Evolutionary conservation across 192 early-diverging fungal species (phyloP), one percentile per base, ranked within the genome.

Genomic region (Mortierella claussenii): DNA sequence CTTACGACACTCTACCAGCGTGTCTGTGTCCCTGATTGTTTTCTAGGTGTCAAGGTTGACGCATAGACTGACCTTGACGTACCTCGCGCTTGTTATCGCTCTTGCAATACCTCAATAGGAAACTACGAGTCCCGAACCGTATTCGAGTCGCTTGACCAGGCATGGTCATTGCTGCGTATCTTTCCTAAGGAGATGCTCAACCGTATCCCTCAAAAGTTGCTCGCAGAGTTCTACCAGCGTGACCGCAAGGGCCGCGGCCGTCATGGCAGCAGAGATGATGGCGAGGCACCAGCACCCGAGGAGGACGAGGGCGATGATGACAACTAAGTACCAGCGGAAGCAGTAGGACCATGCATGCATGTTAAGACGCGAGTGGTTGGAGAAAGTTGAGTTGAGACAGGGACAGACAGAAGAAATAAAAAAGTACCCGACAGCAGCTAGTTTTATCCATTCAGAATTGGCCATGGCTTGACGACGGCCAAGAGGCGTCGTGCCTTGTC

Each of bases 121-220:
- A 90, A 91, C 64, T 95, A 97, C 78, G 98, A 99, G 81, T 93
- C 92, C 32, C 88, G 98, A 69, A 97, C 96, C 27, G 97, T 99
- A 55, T 98, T 93, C 60, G 98, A 99, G 71, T 95, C 93, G 12
- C 85, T 99, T 53, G 98, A 99, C 69, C 69, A 96, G 57, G 98
- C 98, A n/a, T 99, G 98, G 98, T 95, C 94, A 23, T 86, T 99
- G 53, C 85, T 99, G 43, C 92, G 98, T 68, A 97, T 99, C 79
- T 99, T 99, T 93, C 98, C 98, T 68, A 99, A 99, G 91, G 98
- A 99, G 80, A 89, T 98, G 90, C 89, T 99, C 36, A 99, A 99
- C 87, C 94, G 98, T 70, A 98, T 99, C 78, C 96, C 98, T 60
- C 92, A 95, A 68, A 96, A 97, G 67, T 76, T 98, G 47, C 85